Conservation (phyloP, 2,329 filamentous ascomycete species). For the Pseudogymnoascus destructans region DNA sequence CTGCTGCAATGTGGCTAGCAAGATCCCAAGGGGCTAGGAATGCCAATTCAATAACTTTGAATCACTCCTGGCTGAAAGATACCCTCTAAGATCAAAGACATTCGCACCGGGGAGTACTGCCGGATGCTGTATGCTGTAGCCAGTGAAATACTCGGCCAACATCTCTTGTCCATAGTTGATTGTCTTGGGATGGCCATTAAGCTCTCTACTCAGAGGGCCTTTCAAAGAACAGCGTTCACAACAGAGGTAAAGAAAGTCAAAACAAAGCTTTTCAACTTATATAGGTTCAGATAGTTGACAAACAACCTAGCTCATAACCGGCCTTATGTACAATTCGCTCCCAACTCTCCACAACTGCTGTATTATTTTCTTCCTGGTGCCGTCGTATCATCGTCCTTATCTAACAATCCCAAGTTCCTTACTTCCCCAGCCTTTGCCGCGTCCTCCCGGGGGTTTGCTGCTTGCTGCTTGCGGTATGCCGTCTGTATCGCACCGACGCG, state of each 20-base stretch:
- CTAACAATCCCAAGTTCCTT: conserved; percentile 70
- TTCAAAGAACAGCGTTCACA: neutral
- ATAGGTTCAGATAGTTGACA: conserved; percentile 7
- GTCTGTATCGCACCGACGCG: conserved; percentile 67
- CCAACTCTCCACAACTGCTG: conserved; percentile 8
- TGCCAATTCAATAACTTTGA: neutral
- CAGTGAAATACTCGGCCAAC: neutral
- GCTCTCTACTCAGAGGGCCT: neutral
- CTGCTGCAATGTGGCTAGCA: neutral
- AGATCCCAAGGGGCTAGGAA: neutral
- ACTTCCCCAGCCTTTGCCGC: conserved; percentile 76
- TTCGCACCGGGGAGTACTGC: neutral
- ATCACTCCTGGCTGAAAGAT: neutral
- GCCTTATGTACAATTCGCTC: conserved; percentile 23
- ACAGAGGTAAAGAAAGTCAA: conserved; percentile 1
- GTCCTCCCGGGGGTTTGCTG: conserved; percentile 63
- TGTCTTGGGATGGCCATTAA: neutral
- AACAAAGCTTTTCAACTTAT: conserved; percentile 7
- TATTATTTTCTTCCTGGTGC: conserved; percentile 31
- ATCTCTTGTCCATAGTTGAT: neutral
- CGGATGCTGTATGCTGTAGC: neutral
- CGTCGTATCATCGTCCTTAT: conserved; percentile 69
- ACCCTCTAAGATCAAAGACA: neutral
- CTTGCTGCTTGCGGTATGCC: conserved; percentile 71
- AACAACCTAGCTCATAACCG: conserved; percentile 6